Percentiles rank a stretch among this genome's conserved stretches.
These are phyloP conservation scores for Cornus florida DNA, from an alignment of 148 eudicot genomes.

Conservation along the genomic window DNA sequence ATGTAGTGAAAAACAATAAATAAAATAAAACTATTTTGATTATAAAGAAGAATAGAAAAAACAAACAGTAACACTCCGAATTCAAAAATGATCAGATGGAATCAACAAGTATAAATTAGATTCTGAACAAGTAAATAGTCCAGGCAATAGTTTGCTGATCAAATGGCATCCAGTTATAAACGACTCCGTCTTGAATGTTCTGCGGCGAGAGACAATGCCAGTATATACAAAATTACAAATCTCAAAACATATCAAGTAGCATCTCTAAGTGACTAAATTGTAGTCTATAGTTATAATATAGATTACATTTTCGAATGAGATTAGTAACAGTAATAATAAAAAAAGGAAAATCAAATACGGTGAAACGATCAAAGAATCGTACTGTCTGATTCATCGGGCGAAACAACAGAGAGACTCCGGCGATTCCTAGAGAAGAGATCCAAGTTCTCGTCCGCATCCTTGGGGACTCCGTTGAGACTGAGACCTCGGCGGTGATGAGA, in stretches of 20 bases:
- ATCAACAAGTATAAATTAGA: not conserved
- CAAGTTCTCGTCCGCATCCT: conserved; percentile 25
- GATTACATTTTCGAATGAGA: no score
- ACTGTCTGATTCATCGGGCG: conserved; percentile 29
- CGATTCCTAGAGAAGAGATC: conserved; percentile 31
- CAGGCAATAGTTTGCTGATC: not conserved
- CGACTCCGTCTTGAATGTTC: not conserved
- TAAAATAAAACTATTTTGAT: not conserved
- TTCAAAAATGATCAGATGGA: not conserved
- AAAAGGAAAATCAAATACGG: not conserved
- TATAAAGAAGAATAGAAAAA: not conserved
- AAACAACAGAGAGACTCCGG: conserved; percentile 23
- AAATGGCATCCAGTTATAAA: not conserved
- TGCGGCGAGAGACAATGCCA: not conserved
- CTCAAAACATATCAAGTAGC: not conserved
- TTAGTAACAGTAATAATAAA: no score
- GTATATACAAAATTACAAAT: no score
- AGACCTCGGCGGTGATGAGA: conserved; percentile 20
- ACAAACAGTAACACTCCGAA: not conserved
- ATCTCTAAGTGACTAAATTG: not conserved
- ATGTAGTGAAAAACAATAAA: not conserved
- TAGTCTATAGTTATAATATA: not conserved
- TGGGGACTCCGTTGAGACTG: conserved; percentile 19
- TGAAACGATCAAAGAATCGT: not conserved
- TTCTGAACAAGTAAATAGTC: not conserved